Evolutionary conservation across 2,329 filamentous ascomycete genomes (phyloP).

Genomic region (Cladosporium austrohemisphaericum): DNA sequence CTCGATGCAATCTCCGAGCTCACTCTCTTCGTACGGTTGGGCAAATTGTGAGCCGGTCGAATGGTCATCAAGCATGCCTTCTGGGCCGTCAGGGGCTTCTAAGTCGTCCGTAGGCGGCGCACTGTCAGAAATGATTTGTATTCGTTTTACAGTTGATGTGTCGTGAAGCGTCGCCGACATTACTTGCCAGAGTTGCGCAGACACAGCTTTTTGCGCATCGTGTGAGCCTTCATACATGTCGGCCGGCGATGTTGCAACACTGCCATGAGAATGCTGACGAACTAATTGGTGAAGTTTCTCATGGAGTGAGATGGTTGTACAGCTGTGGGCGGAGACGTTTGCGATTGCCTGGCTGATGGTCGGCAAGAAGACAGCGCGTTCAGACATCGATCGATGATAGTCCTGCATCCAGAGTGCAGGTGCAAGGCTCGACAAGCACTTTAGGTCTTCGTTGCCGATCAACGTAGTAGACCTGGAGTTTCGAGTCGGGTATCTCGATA

Average conservation of each 20-base stretch:
- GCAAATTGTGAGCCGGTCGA: not conserved
- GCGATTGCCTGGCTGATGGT: constrained; percentile 36
- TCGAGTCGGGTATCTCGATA: not conserved
- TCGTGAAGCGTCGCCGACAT: constrained; percentile 14
- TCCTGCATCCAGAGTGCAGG: constrained; percentile 40
- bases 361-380: constrained; percentile 36
- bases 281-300: constrained; percentile 2
- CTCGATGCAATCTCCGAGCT: not conserved
- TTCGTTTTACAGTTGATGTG: not conserved
- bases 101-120: not conserved
- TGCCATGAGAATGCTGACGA: not conserved
- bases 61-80: constrained; percentile 1
- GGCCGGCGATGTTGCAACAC: not conserved
- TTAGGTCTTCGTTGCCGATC: constrained; percentile 31
- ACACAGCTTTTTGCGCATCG: constrained; percentile 14
- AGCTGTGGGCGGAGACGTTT: not conserved
- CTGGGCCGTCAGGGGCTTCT: not conserved
- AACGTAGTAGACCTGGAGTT: constrained; percentile 25
- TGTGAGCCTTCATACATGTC: not conserved
- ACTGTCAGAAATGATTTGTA: not conserved
- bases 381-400: constrained; percentile 30
- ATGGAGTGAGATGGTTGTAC: not conserved
- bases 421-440: constrained; percentile 36
- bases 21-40: not conserved
- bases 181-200: constrained; percentile 16